phyloP scores from a whole-genome alignment of 306 rosid genomes.

The Corylus americana region DNA sequence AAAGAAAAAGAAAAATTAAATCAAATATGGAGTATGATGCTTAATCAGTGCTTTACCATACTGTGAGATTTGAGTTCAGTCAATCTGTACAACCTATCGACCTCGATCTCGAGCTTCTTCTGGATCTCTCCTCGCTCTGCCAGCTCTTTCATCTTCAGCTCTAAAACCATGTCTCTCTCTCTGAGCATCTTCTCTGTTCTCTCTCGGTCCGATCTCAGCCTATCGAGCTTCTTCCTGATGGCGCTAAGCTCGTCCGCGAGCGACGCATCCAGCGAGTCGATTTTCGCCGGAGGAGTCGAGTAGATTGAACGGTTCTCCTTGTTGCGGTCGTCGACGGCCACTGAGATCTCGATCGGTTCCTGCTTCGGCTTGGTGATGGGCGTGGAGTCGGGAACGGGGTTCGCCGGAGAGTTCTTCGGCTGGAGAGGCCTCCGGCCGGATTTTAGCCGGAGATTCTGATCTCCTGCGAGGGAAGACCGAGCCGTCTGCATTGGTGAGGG shows the following conservation, averaged over 20 bases:
- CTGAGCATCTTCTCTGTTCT: slow-evolving; percentile 62
- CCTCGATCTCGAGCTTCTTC: slow-evolving; percentile 76
- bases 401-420: slow-evolving; percentile 53
- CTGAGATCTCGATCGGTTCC: slow-evolving; percentile 28
- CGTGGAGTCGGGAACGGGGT: slow-evolving; percentile 17
- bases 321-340: slow-evolving; percentile 15
- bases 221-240: slow-evolving; percentile 70
- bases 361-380: slow-evolving; percentile 39
- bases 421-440: slow-evolving; percentile 79
- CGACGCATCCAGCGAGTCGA: slow-evolving; percentile 51
- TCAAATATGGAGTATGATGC: neutral
- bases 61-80: slow-evolving; percentile 70
- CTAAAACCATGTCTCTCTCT: slow-evolving; percentile 56
- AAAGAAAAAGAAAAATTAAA: neutral
- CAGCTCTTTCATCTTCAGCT: slow-evolving; percentile 60
- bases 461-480: slow-evolving; percentile 37
- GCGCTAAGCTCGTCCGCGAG: slow-evolving; percentile 86
- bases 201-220: slow-evolving; percentile 57
- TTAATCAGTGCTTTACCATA: slow-evolving; percentile 43
- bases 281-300: slow-evolving; percentile 13
- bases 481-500: slow-evolving; percentile 34
- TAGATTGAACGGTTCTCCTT: slow-evolving; percentile 54
- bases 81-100: slow-evolving; percentile 77
- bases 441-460: slow-evolving; percentile 44
- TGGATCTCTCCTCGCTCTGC: slow-evolving; percentile 63